Base-by-base conservation (phyloP, 2,329 filamentous ascomycete genomes). In the Ophiostoma perfectum region DNA sequence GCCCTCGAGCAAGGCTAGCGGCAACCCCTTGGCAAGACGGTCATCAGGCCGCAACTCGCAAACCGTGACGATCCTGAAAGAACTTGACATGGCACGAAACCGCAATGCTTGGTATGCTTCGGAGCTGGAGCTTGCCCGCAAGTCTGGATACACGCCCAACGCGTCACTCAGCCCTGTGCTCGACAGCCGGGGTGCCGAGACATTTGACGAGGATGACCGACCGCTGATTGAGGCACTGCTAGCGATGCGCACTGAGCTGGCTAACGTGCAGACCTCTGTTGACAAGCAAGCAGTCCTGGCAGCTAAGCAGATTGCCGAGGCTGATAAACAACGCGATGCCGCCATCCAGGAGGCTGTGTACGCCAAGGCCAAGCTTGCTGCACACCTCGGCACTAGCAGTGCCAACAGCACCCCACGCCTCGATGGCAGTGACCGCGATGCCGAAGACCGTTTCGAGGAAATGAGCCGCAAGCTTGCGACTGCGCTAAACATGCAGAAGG, bases 31-130 rank as follows among this genome's bases (percentile, higher is more conserved):
- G 73, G 78, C 81, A 73, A 78, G 89, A 75, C 79, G 87, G 76
- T 80, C 89, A 70, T 84, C 90, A 70, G 80, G 84, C 72, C 77
- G 85, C 76, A 84, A 88, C 75, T 82, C 86, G 7, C 87, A 90
- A 72, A 89, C 90, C 1, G 90, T 91, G 71, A 88, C 90, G 0
- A 78, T 97, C 12, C 82, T 92, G 14, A 94, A 95, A 76, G 95
- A 99, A 76, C 83, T 99, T 2, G 94, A 99, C 76, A 84, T 88
- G 8, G 85, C 89, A 3, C 91, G 92, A 74, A 95, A 90, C 75
- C 87, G 91, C 66, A 98, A 97, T 78, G 94, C 94, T 0, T 99
- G 95, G 95, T 97, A 96, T 78, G 92, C 93, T 7, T 97, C 94
- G 0, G 95, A 99, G 78, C 82, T 99, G 63, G 92, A 96, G 69